Conservation (phyloP, 129 eudicot species). For the Arctium lappa region DNA sequence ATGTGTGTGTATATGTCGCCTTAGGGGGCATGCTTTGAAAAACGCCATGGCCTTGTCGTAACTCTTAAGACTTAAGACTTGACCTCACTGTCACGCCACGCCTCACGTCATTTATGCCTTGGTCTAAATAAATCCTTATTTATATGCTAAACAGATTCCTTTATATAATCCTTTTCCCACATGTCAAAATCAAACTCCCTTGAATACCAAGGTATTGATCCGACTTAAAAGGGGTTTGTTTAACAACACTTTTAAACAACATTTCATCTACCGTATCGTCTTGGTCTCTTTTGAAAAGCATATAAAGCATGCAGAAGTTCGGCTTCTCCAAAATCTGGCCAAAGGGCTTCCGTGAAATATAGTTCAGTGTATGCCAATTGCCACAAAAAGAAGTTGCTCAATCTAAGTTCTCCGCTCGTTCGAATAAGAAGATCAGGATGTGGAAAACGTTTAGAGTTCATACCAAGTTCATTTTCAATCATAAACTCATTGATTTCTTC, state of each 20-base stretch:
- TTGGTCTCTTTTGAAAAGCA: constrained; percentile 56
- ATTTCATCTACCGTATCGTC: constrained; percentile 52
- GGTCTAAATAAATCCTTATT: too few relatives aligned
- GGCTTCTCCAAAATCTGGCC: constrained; percentile 77
- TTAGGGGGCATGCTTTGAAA: too few relatives aligned
- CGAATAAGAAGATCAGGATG: constrained; percentile 67
- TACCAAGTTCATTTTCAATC: constrained; percentile 54
- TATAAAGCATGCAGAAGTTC: constrained; percentile 54
- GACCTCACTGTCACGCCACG: too few relatives aligned
- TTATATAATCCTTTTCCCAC: background rate
- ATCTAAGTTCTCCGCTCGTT: constrained; percentile 67
- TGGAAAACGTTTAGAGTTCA: constrained; percentile 39
- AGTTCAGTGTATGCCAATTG: constrained; percentile 71
- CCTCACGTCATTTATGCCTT: too few relatives aligned
- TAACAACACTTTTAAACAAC: background rate
- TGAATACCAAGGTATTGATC: too few relatives aligned
- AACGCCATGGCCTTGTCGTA: too few relatives aligned
- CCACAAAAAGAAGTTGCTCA: constrained; percentile 79
- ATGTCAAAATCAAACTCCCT: too few relatives aligned
- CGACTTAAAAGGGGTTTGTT: background rate
- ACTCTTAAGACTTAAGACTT: too few relatives aligned
- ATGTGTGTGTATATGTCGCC: too few relatives aligned
- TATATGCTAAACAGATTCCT: background rate
- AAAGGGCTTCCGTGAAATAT: constrained; percentile 43
- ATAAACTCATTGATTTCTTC: constrained; percentile 44